phyloP scores from a whole-genome alignment of 1,139 yeast species.

The Casaregolazyma lundiana region DNA sequence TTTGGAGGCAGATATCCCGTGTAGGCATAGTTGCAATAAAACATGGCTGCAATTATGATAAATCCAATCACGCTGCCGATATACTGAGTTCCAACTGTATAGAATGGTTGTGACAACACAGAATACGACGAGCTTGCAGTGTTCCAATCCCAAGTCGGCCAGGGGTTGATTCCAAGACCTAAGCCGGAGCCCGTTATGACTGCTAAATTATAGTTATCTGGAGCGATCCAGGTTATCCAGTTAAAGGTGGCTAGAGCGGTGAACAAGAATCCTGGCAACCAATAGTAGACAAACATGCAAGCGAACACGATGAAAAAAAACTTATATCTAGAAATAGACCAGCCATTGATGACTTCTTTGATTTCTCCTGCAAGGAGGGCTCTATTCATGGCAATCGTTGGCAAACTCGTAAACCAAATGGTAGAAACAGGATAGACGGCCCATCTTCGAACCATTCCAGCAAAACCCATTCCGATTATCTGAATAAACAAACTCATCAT shows the following conservation, averaged over 20 bases:
- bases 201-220: slow-evolving; percentile 50
- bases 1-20: slow-evolving; percentile 52
- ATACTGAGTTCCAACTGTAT: slow-evolving; percentile 38
- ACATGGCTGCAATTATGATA: slow-evolving; percentile 38
- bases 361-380: slow-evolving; percentile 41
- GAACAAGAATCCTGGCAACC: slow-evolving; percentile 54
- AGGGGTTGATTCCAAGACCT: slow-evolving; percentile 55
- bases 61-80: slow-evolving; percentile 42
- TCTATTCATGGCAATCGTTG: slow-evolving; percentile 52
- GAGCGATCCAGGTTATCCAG: slow-evolving; percentile 63
- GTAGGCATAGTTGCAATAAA: slow-evolving; percentile 47
- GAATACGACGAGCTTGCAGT: slow-evolving; percentile 31
- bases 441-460: slow-evolving; percentile 54
- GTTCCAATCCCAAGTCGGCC: slow-evolving; percentile 51
- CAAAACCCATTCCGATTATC: slow-evolving; percentile 57
- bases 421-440: slow-evolving; percentile 54
- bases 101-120: slow-evolving; percentile 43
- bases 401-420: slow-evolving; percentile 54
- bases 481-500: slow-evolving; percentile 50
- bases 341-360: slow-evolving; percentile 40
- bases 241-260: slow-evolving; percentile 48
- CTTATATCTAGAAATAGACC: slow-evolving; percentile 45
- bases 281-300: slow-evolving; percentile 47
- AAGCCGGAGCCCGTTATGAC: slow-evolving; percentile 48
- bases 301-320: slow-evolving; percentile 40